Percentiles rank a stretch among this genome's conserved stretches.
Conservation (phyloP, 2,329 filamentous ascomycete genomes). For the Teratosphaeria destructans region DNA sequence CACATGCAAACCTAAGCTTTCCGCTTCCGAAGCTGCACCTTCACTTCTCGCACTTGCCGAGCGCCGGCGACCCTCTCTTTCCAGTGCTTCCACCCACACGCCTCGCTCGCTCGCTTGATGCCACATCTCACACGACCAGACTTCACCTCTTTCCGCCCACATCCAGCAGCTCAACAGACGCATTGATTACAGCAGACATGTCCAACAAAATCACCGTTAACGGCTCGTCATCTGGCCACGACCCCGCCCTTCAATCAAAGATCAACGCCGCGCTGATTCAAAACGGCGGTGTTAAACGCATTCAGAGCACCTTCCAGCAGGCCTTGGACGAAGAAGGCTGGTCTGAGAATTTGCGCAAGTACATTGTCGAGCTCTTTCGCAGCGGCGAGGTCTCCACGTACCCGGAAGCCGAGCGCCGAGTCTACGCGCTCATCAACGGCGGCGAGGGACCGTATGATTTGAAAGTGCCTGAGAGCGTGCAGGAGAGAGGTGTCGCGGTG, state of each 20-base stretch:
- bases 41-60: neutral
- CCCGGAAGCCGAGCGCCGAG: slow-evolving; percentile 44
- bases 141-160: neutral
- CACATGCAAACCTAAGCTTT: neutral
- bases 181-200: neutral
- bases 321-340: slow-evolving; percentile 49
- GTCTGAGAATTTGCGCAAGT: slow-evolving; percentile 44
- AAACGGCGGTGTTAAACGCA: slow-evolving; percentile 42
- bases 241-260: slow-evolving; percentile 27
- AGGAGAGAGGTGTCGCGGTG: slow-evolving; percentile 41
- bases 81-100: neutral
- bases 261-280: slow-evolving; percentile 38
- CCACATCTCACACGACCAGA: neutral
- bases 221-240: slow-evolving; percentile 30
- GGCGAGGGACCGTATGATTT: slow-evolving; percentile 4
- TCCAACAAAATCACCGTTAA: slow-evolving; percentile 27
- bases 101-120: neutral
- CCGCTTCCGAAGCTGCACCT: neutral
- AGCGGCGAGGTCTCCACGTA: slow-evolving; percentile 47
- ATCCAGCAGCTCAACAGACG: neutral
- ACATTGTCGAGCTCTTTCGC: slow-evolving; percentile 47
- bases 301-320: slow-evolving; percentile 45
- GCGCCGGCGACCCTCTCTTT: neutral
- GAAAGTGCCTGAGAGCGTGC: slow-evolving; percentile 31
- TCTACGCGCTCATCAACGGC: slow-evolving; percentile 33